Conservation (phyloP, 1,284 basidiomycete genomes). For the Laetiporus sulphureus region DNA sequence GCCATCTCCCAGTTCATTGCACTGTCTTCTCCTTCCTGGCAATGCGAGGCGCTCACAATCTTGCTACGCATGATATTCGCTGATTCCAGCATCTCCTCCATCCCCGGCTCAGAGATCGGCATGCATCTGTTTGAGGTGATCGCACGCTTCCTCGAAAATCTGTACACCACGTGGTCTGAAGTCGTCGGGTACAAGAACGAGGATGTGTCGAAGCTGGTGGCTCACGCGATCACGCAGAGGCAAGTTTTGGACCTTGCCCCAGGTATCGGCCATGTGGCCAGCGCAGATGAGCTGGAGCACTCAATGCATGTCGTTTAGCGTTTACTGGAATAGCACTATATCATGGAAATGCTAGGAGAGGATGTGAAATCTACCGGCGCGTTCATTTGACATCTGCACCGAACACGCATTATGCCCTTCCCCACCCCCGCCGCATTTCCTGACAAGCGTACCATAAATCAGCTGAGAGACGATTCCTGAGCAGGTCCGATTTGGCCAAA, state of each 20-base stretch:
- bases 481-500: too few relatives aligned
- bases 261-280: constrained; percentile 73
- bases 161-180: constrained; percentile 88
- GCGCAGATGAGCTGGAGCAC: constrained; percentile 75
- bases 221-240: constrained; percentile 84
- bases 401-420: too few relatives aligned
- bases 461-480: too few relatives aligned
- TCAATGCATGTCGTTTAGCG: constrained; percentile 70
- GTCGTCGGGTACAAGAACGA: constrained; percentile 74
- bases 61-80: constrained; percentile 64
- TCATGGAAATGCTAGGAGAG: too few relatives aligned
- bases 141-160: constrained; percentile 80
- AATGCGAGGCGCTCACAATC: constrained; percentile 83
- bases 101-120: constrained; percentile 82
- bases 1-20: constrained; percentile 93
- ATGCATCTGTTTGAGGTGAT: constrained; percentile 84
- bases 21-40: constrained; percentile 84
- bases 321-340: constrained; percentile 75
- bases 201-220: constrained; percentile 68
- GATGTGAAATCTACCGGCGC: too few relatives aligned
- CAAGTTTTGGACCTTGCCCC: constrained; percentile 86
- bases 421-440: too few relatives aligned
- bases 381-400: too few relatives aligned
- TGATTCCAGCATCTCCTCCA: constrained; percentile 64
- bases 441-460: too few relatives aligned